Percentiles rank a stretch among this genome's conserved stretches.
These are phyloP conservation scores for Mycena floridula DNA, from an alignment of 768 basidiomycete species.

Conservation along the genomic window DNA sequence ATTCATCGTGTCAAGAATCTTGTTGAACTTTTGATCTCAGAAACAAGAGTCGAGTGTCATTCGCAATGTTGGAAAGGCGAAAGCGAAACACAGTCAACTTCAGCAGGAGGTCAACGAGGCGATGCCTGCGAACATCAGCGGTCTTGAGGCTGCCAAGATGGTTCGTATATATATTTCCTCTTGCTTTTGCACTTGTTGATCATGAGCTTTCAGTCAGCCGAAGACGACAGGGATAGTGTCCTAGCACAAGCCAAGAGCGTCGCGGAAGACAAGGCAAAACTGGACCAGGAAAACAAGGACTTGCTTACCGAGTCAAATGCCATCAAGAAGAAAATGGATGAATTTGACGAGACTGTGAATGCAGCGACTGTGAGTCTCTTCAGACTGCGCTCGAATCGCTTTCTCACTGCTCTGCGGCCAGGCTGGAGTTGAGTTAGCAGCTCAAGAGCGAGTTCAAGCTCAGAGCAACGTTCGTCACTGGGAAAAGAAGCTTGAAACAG, in stretches of 20 bases:
- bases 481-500: constrained; percentile 43
- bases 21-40: constrained; percentile 13
- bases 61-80: constrained; percentile 24
- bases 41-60: constrained; percentile 21
- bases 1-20: constrained; percentile 6
- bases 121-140: constrained; percentile 55
- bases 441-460: constrained; percentile 39
- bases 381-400: too few relatives aligned
- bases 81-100: constrained; percentile 29
- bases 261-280: constrained; percentile 33
- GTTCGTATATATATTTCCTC: constrained; percentile 26
- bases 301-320: constrained; percentile 31
- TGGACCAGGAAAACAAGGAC: constrained; percentile 39
- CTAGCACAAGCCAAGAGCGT: constrained; percentile 45
- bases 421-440: constrained; percentile 45
- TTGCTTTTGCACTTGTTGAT: constrained; percentile 5
- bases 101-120: constrained; percentile 65
- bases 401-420: too few relatives aligned
- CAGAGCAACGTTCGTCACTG: constrained; percentile 45
- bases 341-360: constrained; percentile 37
- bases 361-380: constrained; percentile 36
- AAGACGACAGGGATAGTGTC: constrained; percentile 42
- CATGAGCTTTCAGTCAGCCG: constrained; percentile 37
- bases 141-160: constrained; percentile 46
- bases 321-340: constrained; percentile 26